Percentiles rank a stretch among this genome's conserved stretches.
Evolutionary conservation across 306 rosid species (phyloP).

Genomic region (Trichosanthes cucumerina): DNA sequence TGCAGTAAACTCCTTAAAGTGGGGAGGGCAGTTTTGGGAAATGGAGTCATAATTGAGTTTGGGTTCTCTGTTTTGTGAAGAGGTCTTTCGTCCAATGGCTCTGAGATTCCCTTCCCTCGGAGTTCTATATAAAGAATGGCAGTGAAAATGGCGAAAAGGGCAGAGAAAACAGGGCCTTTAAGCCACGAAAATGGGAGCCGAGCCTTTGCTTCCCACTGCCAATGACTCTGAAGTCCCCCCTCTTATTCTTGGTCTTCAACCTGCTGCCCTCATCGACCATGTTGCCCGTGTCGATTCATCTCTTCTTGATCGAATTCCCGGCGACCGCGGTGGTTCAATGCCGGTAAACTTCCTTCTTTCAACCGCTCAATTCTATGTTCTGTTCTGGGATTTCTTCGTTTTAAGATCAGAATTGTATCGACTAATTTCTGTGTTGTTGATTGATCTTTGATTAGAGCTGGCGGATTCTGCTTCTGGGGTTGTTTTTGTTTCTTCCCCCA

Average conservation of each 20-base stretch:
- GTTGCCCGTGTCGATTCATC: constrained; percentile 53
- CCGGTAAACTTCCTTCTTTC: constrained; percentile 31
- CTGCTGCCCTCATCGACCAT: constrained; percentile 71
- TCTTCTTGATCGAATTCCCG: constrained; percentile 58
- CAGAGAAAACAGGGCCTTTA: neutral
- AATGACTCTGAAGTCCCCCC: constrained; percentile 29
- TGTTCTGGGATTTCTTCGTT: neutral
- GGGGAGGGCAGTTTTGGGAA: neutral
- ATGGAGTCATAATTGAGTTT: neutral
- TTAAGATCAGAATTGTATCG: neutral
- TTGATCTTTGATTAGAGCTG: neutral
- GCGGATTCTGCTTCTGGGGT: neutral
- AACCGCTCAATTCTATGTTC: neutral
- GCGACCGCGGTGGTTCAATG: constrained; percentile 87
- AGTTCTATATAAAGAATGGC: neutral
- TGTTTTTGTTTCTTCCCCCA: neutral
- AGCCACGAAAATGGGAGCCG: constrained; percentile 29
- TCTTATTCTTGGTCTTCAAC: constrained; percentile 65
- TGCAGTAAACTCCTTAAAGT: neutral
- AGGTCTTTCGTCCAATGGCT: neutral
- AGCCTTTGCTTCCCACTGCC: constrained; percentile 13
- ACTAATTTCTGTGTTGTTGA: neutral
- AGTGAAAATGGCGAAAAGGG: neutral
- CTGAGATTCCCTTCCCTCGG: neutral
- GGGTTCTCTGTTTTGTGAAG: neutral